phyloP scores from a whole-genome alignment of 2,329 filamentous ascomycete species.

The Raffaelea ambrosiae region DNA sequence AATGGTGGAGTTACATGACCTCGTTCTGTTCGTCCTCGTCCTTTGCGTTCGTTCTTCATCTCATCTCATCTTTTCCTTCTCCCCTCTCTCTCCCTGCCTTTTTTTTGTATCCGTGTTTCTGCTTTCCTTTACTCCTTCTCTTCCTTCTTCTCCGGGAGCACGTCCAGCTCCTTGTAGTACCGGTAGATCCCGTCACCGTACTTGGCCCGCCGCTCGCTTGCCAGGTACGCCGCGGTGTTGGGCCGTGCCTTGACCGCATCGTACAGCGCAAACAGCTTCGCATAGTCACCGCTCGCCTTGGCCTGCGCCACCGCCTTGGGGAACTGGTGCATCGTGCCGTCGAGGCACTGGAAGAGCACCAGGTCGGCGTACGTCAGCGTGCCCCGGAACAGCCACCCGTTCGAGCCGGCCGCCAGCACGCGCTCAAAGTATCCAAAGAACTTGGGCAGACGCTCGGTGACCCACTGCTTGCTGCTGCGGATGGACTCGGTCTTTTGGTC shows the following conservation, averaged over 20 bases:
- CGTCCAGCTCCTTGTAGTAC: conserved; percentile 65
- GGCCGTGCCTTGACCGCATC: conserved; percentile 53
- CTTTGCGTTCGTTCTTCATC: too few relatives aligned
- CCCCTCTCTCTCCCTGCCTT: too few relatives aligned
- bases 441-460: conserved; percentile 58
- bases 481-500: conserved; percentile 64
- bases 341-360: conserved; percentile 59
- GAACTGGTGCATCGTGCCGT: conserved; percentile 59
- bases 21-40: too few relatives aligned
- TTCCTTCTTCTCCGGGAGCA: conserved; percentile 19
- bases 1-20: too few relatives aligned
- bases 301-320: conserved; percentile 54
- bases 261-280: conserved; percentile 55
- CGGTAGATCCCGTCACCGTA: conserved; percentile 63
- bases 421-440: conserved; percentile 64
- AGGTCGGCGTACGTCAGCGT: conserved; percentile 64
- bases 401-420: conserved; percentile 51
- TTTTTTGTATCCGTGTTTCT: too few relatives aligned
- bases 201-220: conserved; percentile 51
- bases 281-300: conserved; percentile 47
- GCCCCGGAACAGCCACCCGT: conserved; percentile 53
- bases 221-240: conserved; percentile 60
- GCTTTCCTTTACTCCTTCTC: background rate
- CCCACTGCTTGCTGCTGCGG: conserved; percentile 47
- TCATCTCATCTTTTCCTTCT: too few relatives aligned